Base-by-base conservation (phyloP, 106 monocot genomes). In the Apostasia ramifera region DNA sequence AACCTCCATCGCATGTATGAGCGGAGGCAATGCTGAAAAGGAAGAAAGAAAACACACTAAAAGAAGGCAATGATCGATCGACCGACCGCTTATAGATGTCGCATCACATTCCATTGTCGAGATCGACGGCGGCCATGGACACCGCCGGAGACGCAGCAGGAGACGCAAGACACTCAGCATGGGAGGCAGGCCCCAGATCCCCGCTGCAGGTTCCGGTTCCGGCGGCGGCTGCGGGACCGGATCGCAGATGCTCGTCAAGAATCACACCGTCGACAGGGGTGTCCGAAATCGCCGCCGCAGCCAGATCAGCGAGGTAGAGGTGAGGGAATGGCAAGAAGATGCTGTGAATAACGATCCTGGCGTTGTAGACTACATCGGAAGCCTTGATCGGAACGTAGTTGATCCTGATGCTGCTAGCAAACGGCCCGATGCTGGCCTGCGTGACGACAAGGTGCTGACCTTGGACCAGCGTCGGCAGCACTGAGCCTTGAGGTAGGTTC, bases 381-480 rank as follows among this genome's bases (percentile, higher is more conserved):
- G 46, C 74, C 77, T 76, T 87, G 60, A 91, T 73, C 44, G 85
- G 81, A 8, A 86, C 76, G 58, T 86, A 76, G 71, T 86, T 86
- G 67, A 86, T 82, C 66, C 85, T 57, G 26, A 76, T 15, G 4
- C 55, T 57, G 53, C 37, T 7, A 1, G 43, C 43, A 1, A 60
- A 55, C 13, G 46, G 3, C 58, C 44, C 55, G 4, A 44, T 9
- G 13, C 55, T 77, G 8, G 59, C 3, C 15, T 79, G 82, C 13
- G 81, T 82, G 42, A 86, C 71, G 49, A 76, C 63, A 53, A 86
- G 74, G 38, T 73, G 59, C 78, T 91, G 74, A 2, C 87, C 85
- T 13, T 49, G 68, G 13, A 82, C 82, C 38, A 91, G 82, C 13
- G 91, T 85, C 6, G 82, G 81, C 10, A 91, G 77, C 5, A 76